phyloP scores from a whole-genome alignment of 768 basidiomycete species.

The Leccinum longicurvipes region DNA sequence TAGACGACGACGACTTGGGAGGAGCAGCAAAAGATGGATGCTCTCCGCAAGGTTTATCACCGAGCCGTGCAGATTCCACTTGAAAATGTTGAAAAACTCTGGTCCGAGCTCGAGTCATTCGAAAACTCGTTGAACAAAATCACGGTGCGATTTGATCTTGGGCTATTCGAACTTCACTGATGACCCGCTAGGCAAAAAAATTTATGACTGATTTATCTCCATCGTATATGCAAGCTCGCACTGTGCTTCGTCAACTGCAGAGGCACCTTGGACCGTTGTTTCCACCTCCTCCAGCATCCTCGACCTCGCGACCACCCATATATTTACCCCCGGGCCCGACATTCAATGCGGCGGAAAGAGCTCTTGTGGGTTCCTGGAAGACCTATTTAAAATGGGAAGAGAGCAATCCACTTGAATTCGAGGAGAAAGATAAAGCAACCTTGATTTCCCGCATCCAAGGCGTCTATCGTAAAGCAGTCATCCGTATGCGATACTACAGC shows the following conservation, averaged over 20 bases:
- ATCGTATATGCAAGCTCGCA: constrained; percentile 92
- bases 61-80: constrained; percentile 93
- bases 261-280: constrained; percentile 64
- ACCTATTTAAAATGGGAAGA: constrained; percentile 95
- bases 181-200: constrained; percentile 72
- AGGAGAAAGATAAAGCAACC: constrained; percentile 70
- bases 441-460: constrained; percentile 71
- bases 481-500: constrained; percentile 89
- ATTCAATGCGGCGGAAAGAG: constrained; percentile 69
- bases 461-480: constrained; percentile 85
- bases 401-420: constrained; percentile 88
- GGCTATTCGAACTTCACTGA: constrained; percentile 9
- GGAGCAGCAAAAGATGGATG: constrained; percentile 92
- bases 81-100: constrained; percentile 87
- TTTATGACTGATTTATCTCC: constrained; percentile 92
- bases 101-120: constrained; percentile 92
- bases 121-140: constrained; percentile 87
- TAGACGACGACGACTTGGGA: constrained; percentile 88
- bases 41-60: constrained; percentile 87
- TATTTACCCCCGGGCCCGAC: constrained; percentile 69
- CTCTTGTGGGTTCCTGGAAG: constrained; percentile 84
- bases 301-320: constrained; percentile 40
- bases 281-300: constrained; percentile 44
- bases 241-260: constrained; percentile 78
- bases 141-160: constrained; percentile 46